Evolutionary conservation across 805 yeast genomes (phyloP).

Genomic region (Metschnikowia colocasiae): DNA sequence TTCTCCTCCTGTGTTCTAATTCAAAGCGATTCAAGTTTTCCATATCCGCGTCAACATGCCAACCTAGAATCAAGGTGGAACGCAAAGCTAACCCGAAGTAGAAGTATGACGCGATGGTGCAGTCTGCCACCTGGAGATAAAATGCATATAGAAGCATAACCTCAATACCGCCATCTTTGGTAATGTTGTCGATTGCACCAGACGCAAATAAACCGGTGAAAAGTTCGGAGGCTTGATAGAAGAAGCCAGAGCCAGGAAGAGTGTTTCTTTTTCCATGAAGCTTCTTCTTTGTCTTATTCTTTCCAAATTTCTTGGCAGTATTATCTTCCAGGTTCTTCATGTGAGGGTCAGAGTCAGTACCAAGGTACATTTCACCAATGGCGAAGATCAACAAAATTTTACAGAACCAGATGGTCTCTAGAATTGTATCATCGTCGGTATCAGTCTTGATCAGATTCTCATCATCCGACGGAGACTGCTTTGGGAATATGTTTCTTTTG

Average conservation of each 20-base stretch:
- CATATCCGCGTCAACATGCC: slow-evolving; percentile 80
- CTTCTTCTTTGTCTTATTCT: slow-evolving; percentile 18
- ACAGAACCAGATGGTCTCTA: slow-evolving; percentile 80
- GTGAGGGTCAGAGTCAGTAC: slow-evolving; percentile 64
- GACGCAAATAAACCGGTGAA: slow-evolving; percentile 74
- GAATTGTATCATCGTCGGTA: slow-evolving; percentile 51
- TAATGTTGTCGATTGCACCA: slow-evolving; percentile 74
- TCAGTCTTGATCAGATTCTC: slow-evolving; percentile 43
- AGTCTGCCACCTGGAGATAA: slow-evolving; percentile 78
- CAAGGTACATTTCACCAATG: slow-evolving; percentile 78
- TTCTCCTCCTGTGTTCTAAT: slow-evolving; percentile 48
- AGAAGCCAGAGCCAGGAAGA: slow-evolving; percentile 75
- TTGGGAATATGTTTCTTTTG: slow-evolving; percentile 29
- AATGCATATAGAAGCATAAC: slow-evolving; percentile 72
- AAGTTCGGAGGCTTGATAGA: slow-evolving; percentile 73
- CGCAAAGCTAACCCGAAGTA: slow-evolving; percentile 75
- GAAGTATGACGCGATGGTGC: slow-evolving; percentile 76
- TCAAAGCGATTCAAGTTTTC: slow-evolving; percentile 52
- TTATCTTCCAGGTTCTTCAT: slow-evolving; percentile 38
- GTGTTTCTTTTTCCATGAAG: slow-evolving; percentile 31
- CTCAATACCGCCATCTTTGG: slow-evolving; percentile 78
- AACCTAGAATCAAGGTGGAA: slow-evolving; percentile 67
- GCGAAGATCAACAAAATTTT: slow-evolving; percentile 71
- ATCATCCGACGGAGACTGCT: slow-evolving; percentile 27
- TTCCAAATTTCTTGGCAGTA: slow-evolving; percentile 15